phyloP scores from a whole-genome alignment of 257 asterid genomes.

The Penstemon davidsonii region DNA sequence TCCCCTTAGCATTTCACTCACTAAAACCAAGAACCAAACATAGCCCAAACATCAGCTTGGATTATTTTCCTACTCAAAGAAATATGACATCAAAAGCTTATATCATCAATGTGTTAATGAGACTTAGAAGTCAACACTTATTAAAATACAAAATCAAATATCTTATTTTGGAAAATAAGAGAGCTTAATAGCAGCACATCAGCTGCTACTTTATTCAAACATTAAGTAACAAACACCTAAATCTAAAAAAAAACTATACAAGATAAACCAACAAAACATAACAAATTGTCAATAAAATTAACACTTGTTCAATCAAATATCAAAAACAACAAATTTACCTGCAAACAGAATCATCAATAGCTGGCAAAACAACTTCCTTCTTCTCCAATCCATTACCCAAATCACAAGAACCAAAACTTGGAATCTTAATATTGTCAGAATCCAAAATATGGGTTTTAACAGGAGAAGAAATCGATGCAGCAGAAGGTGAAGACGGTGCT shows the following conservation, averaged over 20 bases:
- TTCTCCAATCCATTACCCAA: conserved; percentile 35
- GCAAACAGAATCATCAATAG: conserved; percentile 27
- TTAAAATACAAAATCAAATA: conserved; percentile 15
- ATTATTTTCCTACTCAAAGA: conserved; percentile 13
- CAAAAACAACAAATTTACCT: conserved; percentile 39
- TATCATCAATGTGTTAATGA: background rate
- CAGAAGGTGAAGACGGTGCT: conserved; percentile 58
- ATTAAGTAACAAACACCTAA: background rate
- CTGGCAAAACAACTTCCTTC: conserved; percentile 27
- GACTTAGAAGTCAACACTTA: background rate
- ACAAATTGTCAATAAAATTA: background rate
- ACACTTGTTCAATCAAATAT: background rate
- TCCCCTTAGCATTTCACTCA: too few species aligned
- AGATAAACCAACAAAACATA: background rate
- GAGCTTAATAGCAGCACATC: background rate
- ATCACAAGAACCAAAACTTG: conserved; percentile 27
- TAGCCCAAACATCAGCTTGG: background rate
- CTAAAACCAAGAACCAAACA: background rate
- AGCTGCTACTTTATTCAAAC: background rate
- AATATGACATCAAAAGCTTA: background rate
- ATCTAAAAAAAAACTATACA: background rate
- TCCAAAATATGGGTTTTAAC: conserved; percentile 20
- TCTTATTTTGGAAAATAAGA: conserved; percentile 1
- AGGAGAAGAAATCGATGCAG: conserved; percentile 22
- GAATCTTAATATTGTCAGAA: conserved; percentile 18